phyloP scores from a whole-genome alignment of 495 filamentous ascomycete genomes.

The Annulohypoxylon moriforme region DNA sequence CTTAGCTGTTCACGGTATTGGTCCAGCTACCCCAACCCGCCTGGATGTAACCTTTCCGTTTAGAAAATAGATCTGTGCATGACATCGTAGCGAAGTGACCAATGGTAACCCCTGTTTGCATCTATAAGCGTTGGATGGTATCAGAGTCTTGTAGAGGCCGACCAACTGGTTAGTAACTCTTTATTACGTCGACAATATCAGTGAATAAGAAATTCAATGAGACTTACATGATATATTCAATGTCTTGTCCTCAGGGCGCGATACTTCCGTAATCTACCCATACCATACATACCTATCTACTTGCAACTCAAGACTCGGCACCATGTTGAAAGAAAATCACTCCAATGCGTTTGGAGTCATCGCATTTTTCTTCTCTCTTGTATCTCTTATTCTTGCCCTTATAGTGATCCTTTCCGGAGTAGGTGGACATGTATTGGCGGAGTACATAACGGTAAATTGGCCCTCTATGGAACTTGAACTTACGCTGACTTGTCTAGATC shows the following conservation, averaged over 20 bases:
- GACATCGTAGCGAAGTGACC: constrained; percentile 5
- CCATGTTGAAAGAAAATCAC: constrained; percentile 29
- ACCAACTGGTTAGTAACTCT: not conserved
- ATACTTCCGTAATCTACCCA: not conserved
- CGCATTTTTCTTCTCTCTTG: constrained; percentile 41
- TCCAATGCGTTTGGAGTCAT: constrained; percentile 17
- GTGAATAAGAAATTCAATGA: not conserved
- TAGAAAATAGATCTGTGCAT: constrained; percentile 26
- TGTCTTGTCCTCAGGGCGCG: constrained; percentile 1
- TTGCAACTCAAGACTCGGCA: constrained; percentile 1
- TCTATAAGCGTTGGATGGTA: not conserved
- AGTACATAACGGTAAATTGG: constrained; percentile 49
- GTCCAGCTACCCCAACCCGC: constrained; percentile 4
- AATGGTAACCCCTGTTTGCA: constrained; percentile 1
- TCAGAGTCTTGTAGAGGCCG: not conserved
- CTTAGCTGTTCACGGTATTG: constrained; percentile 3
- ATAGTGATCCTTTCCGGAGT: constrained; percentile 49
- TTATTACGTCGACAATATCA: constrained; percentile 10
- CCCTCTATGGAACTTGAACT: not conserved
- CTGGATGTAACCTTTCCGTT: constrained; percentile 25
- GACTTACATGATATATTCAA: constrained; percentile 7
- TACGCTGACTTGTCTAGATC: constrained; percentile 36
- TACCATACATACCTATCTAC: not conserved
- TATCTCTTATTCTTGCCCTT: constrained; percentile 44
- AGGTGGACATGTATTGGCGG: constrained; percentile 30